Evolutionary conservation across 202 grass and related monocot genomes (phyloP).

Genomic region (Bolboschoenoplectus hybrid): DNA sequence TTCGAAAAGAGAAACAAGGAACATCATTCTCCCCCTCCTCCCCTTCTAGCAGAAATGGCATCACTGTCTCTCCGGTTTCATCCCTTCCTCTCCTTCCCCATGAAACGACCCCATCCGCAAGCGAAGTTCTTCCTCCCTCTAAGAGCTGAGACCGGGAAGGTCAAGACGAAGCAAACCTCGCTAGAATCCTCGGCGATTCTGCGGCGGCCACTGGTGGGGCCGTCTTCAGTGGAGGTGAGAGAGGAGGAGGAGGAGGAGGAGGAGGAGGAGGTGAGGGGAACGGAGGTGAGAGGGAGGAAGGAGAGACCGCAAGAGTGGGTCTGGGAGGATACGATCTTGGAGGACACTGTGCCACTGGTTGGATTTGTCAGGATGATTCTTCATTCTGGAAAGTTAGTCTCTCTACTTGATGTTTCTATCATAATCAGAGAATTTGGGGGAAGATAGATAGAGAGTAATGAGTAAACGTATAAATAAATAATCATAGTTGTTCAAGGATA

Average conservation of each 20-base stretch:
- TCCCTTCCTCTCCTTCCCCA: conserved; percentile 30
- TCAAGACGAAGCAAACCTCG: conserved; percentile 32
- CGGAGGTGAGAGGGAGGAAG: conserved; percentile 37
- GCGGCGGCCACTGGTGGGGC: conserved; percentile 53
- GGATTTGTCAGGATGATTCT: conserved; percentile 96
- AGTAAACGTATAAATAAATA: neutral
- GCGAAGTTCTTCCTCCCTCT: neutral
- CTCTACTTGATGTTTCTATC: neutral
- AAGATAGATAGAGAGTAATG: neutral
- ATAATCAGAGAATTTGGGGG: neutral
- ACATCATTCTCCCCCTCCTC: neutral
- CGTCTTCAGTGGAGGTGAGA: conserved; percentile 1
- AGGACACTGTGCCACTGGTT: conserved; percentile 95
- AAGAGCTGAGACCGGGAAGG: conserved; percentile 38
- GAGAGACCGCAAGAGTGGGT: conserved; percentile 54
- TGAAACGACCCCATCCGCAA: conserved; percentile 34
- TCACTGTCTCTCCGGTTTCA: conserved; percentile 28
- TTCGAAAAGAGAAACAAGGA: neutral
- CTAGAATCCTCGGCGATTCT: conserved; percentile 55
- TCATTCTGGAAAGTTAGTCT: conserved; percentile 93
- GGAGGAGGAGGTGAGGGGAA: conserved; percentile 33
- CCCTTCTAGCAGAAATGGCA: conserved; percentile 2
- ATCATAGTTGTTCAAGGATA: neutral
- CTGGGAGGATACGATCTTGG: conserved; percentile 93
- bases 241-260: neutral